A percentile compares a stretch with the other conserved stretches of the same genome.
Evolutionary conservation across 441 rosid species (phyloP).

Genomic region (Populus trichocarpa): DNA sequence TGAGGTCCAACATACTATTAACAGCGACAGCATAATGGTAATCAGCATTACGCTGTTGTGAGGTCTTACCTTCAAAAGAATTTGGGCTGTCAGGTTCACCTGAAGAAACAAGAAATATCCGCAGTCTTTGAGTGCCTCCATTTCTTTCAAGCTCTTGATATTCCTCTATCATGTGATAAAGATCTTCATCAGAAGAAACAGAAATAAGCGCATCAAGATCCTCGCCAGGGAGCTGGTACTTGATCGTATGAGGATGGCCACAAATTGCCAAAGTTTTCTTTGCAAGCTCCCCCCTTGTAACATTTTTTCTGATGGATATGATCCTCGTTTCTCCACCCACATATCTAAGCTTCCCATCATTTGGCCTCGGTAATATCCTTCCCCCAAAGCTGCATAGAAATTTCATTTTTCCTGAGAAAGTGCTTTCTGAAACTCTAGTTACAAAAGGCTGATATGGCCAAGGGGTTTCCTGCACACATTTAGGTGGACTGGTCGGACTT

Average conservation of each 20-base stretch:
- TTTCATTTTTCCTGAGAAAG: slow-evolving; percentile 42
- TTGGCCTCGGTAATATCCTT: slow-evolving; percentile 73
- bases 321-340: slow-evolving; percentile 87
- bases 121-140: slow-evolving; percentile 54
- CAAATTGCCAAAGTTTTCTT: slow-evolving; percentile 54
- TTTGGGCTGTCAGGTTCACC: slow-evolving; percentile 63
- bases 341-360: slow-evolving; percentile 84
- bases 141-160: slow-evolving; percentile 49
- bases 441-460: slow-evolving; percentile 29
- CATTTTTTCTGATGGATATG: slow-evolving; percentile 49
- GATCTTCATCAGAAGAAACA: slow-evolving; percentile 81
- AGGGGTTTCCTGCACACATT: slow-evolving; percentile 38
- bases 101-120: slow-evolving; percentile 70
- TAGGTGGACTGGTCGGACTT: slow-evolving; percentile 22
- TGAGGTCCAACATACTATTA: slow-evolving; percentile 60
- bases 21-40: slow-evolving; percentile 70
- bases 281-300: slow-evolving; percentile 55
- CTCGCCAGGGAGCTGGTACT: slow-evolving; percentile 94
- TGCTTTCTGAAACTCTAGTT: slow-evolving; percentile 28
- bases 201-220: slow-evolving; percentile 89
- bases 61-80: slow-evolving; percentile 45
- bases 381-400: slow-evolving; percentile 92
- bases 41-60: slow-evolving; percentile 52
- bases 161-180: slow-evolving; percentile 84
- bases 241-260: slow-evolving; percentile 53